phyloP scores from a whole-genome alignment of 495 filamentous ascomycete species.

The Xylaria longipes region DNA sequence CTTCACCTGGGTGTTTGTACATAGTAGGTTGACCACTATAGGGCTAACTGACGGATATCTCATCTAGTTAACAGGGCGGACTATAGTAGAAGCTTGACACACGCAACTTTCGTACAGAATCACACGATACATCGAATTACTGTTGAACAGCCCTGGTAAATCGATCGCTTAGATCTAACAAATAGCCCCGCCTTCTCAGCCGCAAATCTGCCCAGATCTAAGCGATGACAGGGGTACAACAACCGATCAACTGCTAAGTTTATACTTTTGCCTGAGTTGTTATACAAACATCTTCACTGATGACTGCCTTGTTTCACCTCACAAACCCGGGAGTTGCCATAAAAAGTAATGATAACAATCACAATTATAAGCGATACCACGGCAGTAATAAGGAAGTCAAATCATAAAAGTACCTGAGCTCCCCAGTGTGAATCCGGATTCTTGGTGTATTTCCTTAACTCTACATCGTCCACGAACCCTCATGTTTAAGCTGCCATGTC shows the following conservation, averaged over 20 bases:
- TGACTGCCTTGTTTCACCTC: not conserved
- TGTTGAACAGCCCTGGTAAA: not conserved
- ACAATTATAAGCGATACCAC: not conserved
- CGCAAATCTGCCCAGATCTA: not conserved
- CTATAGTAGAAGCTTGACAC: not conserved
- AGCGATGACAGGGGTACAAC: not conserved
- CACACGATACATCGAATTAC: not conserved
- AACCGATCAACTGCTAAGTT: not conserved
- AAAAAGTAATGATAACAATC: not conserved
- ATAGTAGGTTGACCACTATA: not conserved
- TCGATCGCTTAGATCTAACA: not conserved
- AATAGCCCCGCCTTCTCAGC: conserved; percentile 6
- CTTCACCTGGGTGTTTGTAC: not conserved
- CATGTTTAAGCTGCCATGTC: not conserved
- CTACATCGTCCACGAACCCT: not conserved
- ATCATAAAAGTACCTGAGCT: not conserved
- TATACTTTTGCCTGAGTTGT: not conserved
- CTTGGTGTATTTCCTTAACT: not conserved
- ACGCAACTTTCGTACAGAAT: not conserved
- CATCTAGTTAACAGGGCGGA: not conserved
- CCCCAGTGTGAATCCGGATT: not conserved
- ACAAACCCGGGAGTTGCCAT: not conserved
- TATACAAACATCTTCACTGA: not conserved
- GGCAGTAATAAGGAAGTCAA: not conserved
- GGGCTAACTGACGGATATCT: not conserved